Percentiles rank a stretch among this genome's conserved stretches.
These are phyloP conservation scores for Verticillium zaregamsianum DNA, from an alignment of 2,329 filamentous ascomycete species.

Conservation along the genomic window DNA sequence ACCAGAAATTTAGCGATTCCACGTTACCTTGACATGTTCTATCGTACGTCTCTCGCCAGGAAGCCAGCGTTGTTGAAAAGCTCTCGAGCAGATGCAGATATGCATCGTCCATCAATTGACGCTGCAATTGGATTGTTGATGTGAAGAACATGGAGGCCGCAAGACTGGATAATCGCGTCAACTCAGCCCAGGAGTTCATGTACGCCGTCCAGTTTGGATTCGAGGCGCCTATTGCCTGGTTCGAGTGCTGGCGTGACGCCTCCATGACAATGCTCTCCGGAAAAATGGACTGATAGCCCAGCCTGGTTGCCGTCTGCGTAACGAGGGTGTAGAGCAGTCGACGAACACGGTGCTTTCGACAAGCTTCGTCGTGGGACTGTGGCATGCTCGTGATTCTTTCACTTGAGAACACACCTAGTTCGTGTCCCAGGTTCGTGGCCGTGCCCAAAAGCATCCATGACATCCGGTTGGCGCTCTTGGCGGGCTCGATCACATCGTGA, in stretches of 20 bases:
- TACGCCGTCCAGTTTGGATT: constrained; percentile 6
- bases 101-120: constrained; percentile 13
- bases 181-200: constrained; percentile 14
- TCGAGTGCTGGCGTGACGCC: neutral
- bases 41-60: constrained; percentile 11
- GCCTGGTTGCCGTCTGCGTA: constrained; percentile 11
- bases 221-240: neutral
- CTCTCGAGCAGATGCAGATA: constrained; percentile 14
- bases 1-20: too few species aligned
- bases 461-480: constrained; percentile 19
- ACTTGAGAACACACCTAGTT: constrained; percentile 14
- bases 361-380: neutral
- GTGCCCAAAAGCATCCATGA: constrained; percentile 21
- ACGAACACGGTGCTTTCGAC: constrained; percentile 6
- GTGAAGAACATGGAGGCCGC: constrained; percentile 17
- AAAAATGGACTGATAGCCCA: constrained; percentile 6
- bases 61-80: constrained; percentile 9
- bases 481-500: constrained; percentile 19
- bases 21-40: neutral
- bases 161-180: constrained; percentile 12
- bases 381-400: neutral
- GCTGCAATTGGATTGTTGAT: constrained; percentile 12
- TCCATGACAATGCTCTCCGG: constrained; percentile 7
- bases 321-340: constrained; percentile 16
- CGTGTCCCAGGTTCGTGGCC: constrained; percentile 14